These are phyloP conservation scores for Metarhizium humberi DNA, from an alignment of 2,329 filamentous ascomycete genomes.

Conservation along the genomic window DNA sequence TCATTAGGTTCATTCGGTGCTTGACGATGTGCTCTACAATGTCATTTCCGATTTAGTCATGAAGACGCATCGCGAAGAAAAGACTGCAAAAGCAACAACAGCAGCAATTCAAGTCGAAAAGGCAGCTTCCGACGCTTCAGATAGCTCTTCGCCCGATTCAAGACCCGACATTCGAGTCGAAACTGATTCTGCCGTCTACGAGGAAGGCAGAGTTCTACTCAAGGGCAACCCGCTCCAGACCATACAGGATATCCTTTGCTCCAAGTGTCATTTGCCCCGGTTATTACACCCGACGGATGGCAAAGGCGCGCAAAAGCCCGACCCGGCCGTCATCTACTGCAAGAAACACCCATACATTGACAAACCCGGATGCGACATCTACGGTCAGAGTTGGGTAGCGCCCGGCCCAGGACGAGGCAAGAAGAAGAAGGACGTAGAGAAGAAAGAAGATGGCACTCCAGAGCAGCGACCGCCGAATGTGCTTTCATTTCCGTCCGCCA, in stretches of 20 bases:
- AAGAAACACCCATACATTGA: constrained; percentile 71
- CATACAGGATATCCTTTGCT: constrained; percentile 62
- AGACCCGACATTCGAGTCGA: constrained; percentile 49
- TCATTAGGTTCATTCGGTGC: constrained; percentile 51
- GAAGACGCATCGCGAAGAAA: constrained; percentile 69
- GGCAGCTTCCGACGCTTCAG: constrained; percentile 45
- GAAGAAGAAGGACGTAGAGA: constrained; percentile 71
- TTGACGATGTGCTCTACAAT: constrained; percentile 69
- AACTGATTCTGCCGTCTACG: constrained; percentile 60
- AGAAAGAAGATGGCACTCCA: constrained; percentile 40
- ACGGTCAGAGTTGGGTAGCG: constrained; percentile 71
- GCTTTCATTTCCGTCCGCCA: constrained; percentile 55
- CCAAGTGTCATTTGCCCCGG: constrained; percentile 64
- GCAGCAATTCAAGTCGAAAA: constrained; percentile 57
- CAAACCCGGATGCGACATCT: constrained; percentile 69
- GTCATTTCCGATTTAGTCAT: constrained; percentile 67
- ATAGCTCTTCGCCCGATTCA: constrained; percentile 42
- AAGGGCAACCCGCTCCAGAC: constrained; percentile 66
- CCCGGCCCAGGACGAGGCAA: constrained; percentile 62
- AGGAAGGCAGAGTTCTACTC: constrained; percentile 58
- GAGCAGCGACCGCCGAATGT: constrained; percentile 52
- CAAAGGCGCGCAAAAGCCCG: constrained; percentile 54
- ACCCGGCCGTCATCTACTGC: constrained; percentile 65
- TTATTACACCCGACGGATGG: constrained; percentile 65
- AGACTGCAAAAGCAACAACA: constrained; percentile 59